Conservation (phyloP, 805 yeast genomes). For the Metschnikowia cerradonensis region DNA sequence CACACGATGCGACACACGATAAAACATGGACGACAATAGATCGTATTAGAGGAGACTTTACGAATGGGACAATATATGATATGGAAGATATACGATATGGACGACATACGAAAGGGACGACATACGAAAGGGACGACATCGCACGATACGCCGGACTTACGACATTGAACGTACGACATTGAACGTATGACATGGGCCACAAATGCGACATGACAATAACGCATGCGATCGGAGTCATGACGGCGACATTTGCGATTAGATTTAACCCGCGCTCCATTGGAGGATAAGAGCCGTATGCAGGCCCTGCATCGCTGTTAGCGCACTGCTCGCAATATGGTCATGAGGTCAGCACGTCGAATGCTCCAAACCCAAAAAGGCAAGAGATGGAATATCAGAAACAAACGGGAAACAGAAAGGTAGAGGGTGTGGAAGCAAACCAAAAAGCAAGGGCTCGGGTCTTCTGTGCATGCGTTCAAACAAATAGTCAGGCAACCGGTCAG, state of each 20-base stretch:
- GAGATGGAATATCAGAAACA: neutral
- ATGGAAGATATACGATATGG: too few species aligned
- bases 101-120: too few species aligned
- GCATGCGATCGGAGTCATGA: neutral
- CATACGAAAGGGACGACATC: too few species aligned
- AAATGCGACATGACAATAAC: neutral
- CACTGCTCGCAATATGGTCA: neutral
- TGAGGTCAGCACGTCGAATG: neutral
- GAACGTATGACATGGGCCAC: neutral
- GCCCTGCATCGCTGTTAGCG: neutral
- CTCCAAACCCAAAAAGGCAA: neutral
- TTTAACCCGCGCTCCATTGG: slow-evolving; percentile 2
- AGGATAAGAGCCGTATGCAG: slow-evolving; percentile 1
- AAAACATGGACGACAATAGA: too few species aligned
- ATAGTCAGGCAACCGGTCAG: too few species aligned
- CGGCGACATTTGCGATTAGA: slow-evolving; percentile 1
- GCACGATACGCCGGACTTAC: neutral
- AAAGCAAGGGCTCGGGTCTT: neutral
- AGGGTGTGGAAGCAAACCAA: neutral
- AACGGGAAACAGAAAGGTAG: too few species aligned
- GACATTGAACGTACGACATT: neutral
- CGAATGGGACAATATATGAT: too few species aligned
- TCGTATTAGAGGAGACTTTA: too few species aligned
- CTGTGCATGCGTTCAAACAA: neutral
- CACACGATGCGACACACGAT: too few species aligned